Evolutionary conservation across 1,284 basidiomycete species (phyloP).

Genomic region (Ceratobasidium sp.): DNA sequence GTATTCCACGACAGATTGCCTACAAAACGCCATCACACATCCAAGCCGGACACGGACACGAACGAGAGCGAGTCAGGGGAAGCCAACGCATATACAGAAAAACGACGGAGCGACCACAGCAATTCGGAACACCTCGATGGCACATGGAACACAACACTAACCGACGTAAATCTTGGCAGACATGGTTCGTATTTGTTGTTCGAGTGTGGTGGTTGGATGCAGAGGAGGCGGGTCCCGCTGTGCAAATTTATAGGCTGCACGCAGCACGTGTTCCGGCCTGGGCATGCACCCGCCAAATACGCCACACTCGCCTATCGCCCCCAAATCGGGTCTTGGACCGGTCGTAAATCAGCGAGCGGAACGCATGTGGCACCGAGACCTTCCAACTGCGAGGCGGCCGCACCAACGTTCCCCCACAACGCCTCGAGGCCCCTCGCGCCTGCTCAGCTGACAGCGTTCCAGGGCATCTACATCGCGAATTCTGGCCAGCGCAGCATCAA

Average conservation of each 20-base stretch:
- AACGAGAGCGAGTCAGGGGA: constrained; percentile 24
- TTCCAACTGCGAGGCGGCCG: constrained; percentile 26
- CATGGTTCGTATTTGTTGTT: constrained; percentile 19
- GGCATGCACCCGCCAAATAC: constrained; percentile 12
- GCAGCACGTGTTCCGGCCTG: constrained; percentile 18
- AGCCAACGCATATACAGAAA: constrained; percentile 19
- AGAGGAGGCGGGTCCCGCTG: neutral
- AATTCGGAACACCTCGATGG: constrained; percentile 14
- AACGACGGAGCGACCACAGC: constrained; percentile 25
- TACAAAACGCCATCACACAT: constrained; percentile 19
- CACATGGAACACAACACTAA: constrained; percentile 35
- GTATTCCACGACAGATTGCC: constrained; percentile 42
- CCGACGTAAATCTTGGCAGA: constrained; percentile 38
- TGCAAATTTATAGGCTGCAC: constrained; percentile 17
- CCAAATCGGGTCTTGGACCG: neutral
- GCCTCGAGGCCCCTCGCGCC: neutral
- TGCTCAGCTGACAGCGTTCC: neutral
- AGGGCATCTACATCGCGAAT: neutral
- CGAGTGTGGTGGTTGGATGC: neutral
- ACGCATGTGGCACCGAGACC: neutral
- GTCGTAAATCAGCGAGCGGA: neutral
- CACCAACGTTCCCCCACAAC: neutral
- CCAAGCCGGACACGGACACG: constrained; percentile 21
- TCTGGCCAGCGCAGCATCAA: neutral
- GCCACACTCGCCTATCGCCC: neutral